Evolutionary conservation across 2,329 filamentous ascomycete species (phyloP).

Genomic region (Ophiocordyceps camponoti-floridani): DNA sequence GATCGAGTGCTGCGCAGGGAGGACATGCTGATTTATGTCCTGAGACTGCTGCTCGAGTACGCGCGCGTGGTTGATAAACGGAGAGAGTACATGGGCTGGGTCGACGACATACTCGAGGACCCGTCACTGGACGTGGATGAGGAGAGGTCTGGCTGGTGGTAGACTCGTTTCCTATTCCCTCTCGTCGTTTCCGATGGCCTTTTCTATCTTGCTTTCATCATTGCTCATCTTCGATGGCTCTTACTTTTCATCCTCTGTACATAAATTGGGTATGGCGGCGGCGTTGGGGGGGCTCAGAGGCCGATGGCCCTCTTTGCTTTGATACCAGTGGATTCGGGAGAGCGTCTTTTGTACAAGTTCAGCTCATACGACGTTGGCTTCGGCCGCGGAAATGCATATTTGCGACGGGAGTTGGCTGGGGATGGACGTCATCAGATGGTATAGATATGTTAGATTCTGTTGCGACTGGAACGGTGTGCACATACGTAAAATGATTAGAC

Average conservation of each 20-base stretch:
- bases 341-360: neutral
- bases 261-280: neutral
- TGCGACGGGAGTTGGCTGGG: neutral
- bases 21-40: slow-evolving; percentile 50
- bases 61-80: slow-evolving; percentile 29
- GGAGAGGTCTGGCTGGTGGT: neutral
- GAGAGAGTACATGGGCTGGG: slow-evolving; percentile 23
- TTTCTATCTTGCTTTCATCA: neutral
- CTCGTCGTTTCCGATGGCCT: neutral
- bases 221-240: neutral
- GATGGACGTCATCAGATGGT: neutral
- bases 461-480: neutral
- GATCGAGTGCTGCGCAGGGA: slow-evolving; percentile 41
- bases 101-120: slow-evolving; percentile 18
- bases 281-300: neutral
- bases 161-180: neutral
- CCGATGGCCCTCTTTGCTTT: neutral
- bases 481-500: too few relatives aligned
- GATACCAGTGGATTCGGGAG: neutral
- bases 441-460: neutral
- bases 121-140: neutral
- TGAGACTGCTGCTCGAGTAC: slow-evolving; percentile 41
- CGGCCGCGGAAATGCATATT: neutral
- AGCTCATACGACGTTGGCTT: neutral
- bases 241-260: neutral